These are phyloP conservation scores for Acanthamoeba divionensis DNA, from an alignment of 208 protist species.

Conservation along the genomic window DNA sequence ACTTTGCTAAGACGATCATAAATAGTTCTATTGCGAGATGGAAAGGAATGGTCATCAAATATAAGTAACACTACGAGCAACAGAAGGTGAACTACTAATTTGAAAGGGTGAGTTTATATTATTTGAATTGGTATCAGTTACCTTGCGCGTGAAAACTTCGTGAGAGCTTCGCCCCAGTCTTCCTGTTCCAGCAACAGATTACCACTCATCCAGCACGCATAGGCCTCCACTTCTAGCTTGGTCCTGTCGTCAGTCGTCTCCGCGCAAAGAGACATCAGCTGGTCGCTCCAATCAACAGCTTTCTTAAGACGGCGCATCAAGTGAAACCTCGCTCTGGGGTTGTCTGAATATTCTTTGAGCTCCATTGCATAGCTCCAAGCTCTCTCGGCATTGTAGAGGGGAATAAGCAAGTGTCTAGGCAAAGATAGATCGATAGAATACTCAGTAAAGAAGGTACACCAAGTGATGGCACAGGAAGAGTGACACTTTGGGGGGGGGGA, in stretches of 20 bases:
- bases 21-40: background rate
- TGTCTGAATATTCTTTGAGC: conserved; percentile 48
- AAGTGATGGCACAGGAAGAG: background rate
- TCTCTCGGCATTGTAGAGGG: conserved; percentile 55
- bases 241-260: conserved; percentile 53
- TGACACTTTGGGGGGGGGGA: background rate
- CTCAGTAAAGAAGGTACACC: background rate
- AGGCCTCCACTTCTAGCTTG: conserved; percentile 60
- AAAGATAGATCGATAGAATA: too few species aligned
- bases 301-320: conserved; percentile 50
- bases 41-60: background rate
- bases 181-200: conserved; percentile 55
- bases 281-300: conserved; percentile 35
- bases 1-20: conserved; percentile 41
- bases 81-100: background rate
- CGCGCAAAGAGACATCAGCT: conserved; percentile 46
- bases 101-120: too few species aligned
- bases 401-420: conserved; percentile 36
- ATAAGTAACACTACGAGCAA: too few species aligned
- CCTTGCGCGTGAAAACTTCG: background rate
- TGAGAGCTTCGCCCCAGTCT: conserved; percentile 39
- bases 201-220: conserved; percentile 52
- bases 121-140: background rate
- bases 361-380: conserved; percentile 62
- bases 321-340: conserved; percentile 38